phyloP scores from a whole-genome alignment of 164 flowering plant species.

The Cinnamomum chago region DNA sequence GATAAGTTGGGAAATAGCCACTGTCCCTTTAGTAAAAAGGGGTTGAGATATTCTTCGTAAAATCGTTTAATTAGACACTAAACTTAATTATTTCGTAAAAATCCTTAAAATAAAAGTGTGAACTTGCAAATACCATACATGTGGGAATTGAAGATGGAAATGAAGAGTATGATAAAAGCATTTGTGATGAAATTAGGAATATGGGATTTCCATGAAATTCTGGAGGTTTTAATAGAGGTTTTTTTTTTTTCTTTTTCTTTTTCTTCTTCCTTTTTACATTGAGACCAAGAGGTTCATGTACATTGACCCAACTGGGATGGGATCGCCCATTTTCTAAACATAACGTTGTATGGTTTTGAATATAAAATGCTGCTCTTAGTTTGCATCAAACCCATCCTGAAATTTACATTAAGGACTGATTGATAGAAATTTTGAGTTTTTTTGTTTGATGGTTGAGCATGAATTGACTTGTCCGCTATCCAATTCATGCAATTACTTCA shows the following conservation, averaged over 20 bases:
- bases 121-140: slow-evolving; percentile 51
- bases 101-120: slow-evolving; percentile 26
- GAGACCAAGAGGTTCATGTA: slow-evolving; percentile 18
- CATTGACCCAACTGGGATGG: slow-evolving; percentile 13
- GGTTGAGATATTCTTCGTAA: not conserved
- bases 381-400: not conserved
- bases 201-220: slow-evolving; percentile 3
- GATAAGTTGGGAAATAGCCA: not conserved
- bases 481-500: too few species aligned
- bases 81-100: too few species aligned
- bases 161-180: not conserved
- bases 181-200: not conserved
- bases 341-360: not conserved
- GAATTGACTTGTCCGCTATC: too few species aligned
- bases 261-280: not conserved
- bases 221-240: slow-evolving; percentile 5
- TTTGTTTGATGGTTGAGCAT: not conserved
- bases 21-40: not conserved
- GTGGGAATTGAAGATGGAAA: not conserved
- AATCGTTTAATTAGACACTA: too few species aligned
- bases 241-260: not conserved
- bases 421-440: not conserved
- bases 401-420: not conserved
- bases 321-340: not conserved
- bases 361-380: not conserved